Conservation (phyloP, 352 stramenopile genomes). For the Ophiocytium majus region DNA sequence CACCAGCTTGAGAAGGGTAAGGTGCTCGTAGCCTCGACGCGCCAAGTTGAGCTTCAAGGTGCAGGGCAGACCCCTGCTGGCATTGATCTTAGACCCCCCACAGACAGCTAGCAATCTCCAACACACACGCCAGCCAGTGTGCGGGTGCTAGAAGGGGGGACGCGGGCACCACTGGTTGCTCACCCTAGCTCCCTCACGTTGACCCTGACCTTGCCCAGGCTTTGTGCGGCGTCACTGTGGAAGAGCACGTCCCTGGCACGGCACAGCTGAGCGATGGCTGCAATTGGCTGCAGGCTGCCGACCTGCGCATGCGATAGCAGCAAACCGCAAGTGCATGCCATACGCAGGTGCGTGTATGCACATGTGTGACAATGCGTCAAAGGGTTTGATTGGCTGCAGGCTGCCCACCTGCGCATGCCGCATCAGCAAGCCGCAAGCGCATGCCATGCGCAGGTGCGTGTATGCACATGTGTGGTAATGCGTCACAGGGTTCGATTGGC, state of each 20-base stretch:
- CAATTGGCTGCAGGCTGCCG: conserved; percentile 84
- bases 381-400: no score
- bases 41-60: background rate
- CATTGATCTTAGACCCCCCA: background rate
- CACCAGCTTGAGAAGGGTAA: background rate
- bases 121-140: background rate
- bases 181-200: conserved; percentile 67
- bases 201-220: conserved; percentile 85
- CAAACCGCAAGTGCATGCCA: background rate
- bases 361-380: no score
- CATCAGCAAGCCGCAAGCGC: no score
- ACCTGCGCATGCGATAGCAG: conserved; percentile 23
- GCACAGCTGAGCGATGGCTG: conserved; percentile 67
- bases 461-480: no score
- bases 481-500: no score
- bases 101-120: background rate
- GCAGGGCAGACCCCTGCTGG: background rate
- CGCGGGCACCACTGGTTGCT: no score
- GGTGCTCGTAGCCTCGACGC: background rate
- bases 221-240: conserved; percentile 95
- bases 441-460: no score
- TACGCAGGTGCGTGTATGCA: no score
- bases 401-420: no score
- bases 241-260: conserved; percentile 71
- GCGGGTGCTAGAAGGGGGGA: background rate